Evolutionary conservation across 805 yeast genomes (phyloP).

Genomic region (Wickerhamiella vanderwaltii): DNA sequence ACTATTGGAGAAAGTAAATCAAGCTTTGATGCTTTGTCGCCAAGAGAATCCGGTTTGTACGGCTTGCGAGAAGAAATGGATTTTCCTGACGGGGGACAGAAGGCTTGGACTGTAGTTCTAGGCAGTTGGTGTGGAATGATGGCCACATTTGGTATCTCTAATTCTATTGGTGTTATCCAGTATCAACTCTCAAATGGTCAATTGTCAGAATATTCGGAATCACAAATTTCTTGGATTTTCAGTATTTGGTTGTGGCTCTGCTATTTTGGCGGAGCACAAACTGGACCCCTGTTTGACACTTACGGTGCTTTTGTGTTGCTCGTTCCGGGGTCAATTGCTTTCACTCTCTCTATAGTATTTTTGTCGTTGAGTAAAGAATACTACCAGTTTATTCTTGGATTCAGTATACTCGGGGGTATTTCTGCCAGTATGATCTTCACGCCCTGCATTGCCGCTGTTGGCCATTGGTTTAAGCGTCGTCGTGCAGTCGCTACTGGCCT

Average conservation of each 20-base stretch:
- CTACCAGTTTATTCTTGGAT: slow-evolving; percentile 49
- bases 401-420: slow-evolving; percentile 42
- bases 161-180: slow-evolving; percentile 55
- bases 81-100: slow-evolving; percentile 42
- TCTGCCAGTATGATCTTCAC: slow-evolving; percentile 33
- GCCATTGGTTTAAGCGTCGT: slow-evolving; percentile 49
- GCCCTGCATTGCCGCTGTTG: slow-evolving; percentile 42
- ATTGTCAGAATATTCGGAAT: slow-evolving; percentile 33
- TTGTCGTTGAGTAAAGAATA: slow-evolving; percentile 38
- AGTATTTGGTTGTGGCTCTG: slow-evolving; percentile 30
- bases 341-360: slow-evolving; percentile 40
- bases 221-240: slow-evolving; percentile 60
- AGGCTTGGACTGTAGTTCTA: slow-evolving; percentile 42
- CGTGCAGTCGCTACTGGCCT: slow-evolving; percentile 52
- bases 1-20: too few relatives aligned
- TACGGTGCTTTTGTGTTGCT: slow-evolving; percentile 41
- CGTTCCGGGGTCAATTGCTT: slow-evolving; percentile 34
- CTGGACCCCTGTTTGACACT: slow-evolving; percentile 45
- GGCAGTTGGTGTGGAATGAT: slow-evolving; percentile 49
- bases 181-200: slow-evolving; percentile 47
- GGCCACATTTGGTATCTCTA: slow-evolving; percentile 52
- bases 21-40: too few relatives aligned
- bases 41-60: not conserved
- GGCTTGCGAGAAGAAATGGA: slow-evolving; percentile 10
- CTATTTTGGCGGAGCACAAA: slow-evolving; percentile 36